Percentiles rank a stretch among this genome's conserved stretches.
phyloP scores from a whole-genome alignment of 78 protist genomes.

The Dictyostelium firmibasis region DNA sequence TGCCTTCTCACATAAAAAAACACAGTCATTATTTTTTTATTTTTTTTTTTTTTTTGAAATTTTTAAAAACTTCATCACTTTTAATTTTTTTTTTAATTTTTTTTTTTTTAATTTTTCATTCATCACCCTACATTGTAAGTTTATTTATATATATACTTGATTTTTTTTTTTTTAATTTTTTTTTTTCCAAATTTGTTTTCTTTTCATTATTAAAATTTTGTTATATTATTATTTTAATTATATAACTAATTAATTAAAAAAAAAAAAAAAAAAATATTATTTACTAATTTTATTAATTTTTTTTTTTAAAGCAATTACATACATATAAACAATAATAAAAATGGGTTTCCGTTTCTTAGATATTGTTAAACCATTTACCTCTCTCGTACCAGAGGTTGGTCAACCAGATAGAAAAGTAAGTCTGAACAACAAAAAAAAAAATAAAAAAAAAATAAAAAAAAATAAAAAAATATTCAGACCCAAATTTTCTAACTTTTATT shows the following conservation, averaged over 20 bases:
- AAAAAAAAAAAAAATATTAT: neutral
- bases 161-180: neutral
- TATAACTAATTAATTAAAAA: neutral
- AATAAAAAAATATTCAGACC: neutral
- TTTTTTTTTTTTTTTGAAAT: neutral
- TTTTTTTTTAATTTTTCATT: neutral
- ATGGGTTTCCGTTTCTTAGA: slow-evolving; percentile 89
- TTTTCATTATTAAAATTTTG: neutral
- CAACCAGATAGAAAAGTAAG: slow-evolving; percentile 92
- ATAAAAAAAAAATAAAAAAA: neutral
- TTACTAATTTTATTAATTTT: neutral
- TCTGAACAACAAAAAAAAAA: neutral
- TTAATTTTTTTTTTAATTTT: neutral
- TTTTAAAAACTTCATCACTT: neutral
- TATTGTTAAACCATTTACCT: slow-evolving; percentile 95
- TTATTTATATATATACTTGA: neutral
- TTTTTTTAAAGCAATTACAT: neutral
- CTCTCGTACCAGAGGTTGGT: slow-evolving; percentile 98
- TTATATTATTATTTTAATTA: neutral
- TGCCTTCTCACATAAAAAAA: neutral
- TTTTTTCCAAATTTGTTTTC: neutral
- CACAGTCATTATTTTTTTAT: neutral
- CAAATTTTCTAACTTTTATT: neutral
- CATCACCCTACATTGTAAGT: neutral
- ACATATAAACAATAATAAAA: slow-evolving; percentile 1